Evolutionary conservation across 2,329 filamentous ascomycete genomes (phyloP).

Genomic region (Fusarium pseudocircinatum): DNA sequence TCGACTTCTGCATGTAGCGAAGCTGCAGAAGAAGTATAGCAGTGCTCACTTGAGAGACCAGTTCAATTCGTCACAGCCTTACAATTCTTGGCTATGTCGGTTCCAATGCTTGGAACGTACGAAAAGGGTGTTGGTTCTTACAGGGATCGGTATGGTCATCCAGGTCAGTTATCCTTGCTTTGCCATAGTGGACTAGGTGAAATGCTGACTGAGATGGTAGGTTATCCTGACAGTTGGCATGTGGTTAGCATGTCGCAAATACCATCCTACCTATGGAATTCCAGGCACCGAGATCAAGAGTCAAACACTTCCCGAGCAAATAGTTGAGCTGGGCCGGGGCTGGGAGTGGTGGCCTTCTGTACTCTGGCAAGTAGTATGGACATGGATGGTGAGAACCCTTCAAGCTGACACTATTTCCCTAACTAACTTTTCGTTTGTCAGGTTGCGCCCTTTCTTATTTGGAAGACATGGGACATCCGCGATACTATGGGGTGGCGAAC

Average conservation of each 20-base stretch:
- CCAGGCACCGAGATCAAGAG: neutral
- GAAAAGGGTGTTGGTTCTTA: neutral
- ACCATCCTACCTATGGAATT: neutral
- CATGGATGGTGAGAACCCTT: neutral
- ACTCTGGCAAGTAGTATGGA: neutral
- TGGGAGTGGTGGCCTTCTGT: neutral
- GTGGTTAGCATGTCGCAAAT: neutral
- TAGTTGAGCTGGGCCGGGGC: neutral
- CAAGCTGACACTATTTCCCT: neutral
- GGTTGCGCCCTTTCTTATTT: neutral
- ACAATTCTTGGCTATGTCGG: neutral
- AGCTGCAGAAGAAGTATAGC: neutral
- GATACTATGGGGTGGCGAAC: neutral
- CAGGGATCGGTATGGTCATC: neutral
- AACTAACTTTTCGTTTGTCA: neutral
- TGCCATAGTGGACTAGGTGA: rapidly evolving
- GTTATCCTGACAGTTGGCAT: neutral
- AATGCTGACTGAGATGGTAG: neutral
- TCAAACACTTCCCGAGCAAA: neutral
- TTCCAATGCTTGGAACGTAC: neutral
- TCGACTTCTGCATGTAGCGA: neutral
- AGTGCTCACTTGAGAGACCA: neutral
- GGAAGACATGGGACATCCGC: neutral
- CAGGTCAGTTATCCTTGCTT: neutral
- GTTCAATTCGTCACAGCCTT: neutral